Evolutionary conservation across 2,329 filamentous ascomycete genomes (phyloP), one percentile per base, ranked within the genome.

Genomic region (Fusarium equiseti): DNA sequence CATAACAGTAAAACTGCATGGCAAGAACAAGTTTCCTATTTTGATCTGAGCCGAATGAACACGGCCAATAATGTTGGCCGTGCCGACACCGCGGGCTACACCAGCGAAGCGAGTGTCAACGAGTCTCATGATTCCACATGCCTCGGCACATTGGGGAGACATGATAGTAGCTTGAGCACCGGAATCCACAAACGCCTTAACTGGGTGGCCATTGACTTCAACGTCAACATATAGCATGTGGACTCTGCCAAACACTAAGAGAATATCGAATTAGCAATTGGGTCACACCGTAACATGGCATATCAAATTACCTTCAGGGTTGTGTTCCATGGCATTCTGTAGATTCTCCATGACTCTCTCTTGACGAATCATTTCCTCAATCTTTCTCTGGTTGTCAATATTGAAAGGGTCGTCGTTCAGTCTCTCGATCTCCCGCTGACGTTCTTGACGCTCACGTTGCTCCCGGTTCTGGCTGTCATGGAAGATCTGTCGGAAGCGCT

Each of bases 1-100:
- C 96, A 99, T 99, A 77, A 99, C 96, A 5, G 96, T 99, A 80
- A 99, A 99, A 64, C 94, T 96, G 83, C 95, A 98, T 5, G 95
- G 91, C 73, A 99, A 85, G 78, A 94, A 94, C 68, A 95, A 88
- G 44, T 88, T 89, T 56, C 95, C 96, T 73, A 99, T 96, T 81
- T 93, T 95, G 81, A 99, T 97, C 80, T 95, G 94, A 12, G 96
- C 96, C 24, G 93, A 94, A 80, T 99, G 96, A 6, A 99, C 96
- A 55, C 96, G 93, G 32, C 96, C 96, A 22, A 99, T 90, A 74
- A 99, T 98, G 62, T 91, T 92, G 26, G 96, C 96, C 1, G 96
- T 98, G 57, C 96, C 96, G 5, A 99, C 96, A 69, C 96, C 96
- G 65, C 92, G 91, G 45, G 96, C 96, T 57, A 98, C 91, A 69